phyloP scores from a whole-genome alignment of 2,329 filamentous ascomycete species.

The Diaporthe capsici region DNA sequence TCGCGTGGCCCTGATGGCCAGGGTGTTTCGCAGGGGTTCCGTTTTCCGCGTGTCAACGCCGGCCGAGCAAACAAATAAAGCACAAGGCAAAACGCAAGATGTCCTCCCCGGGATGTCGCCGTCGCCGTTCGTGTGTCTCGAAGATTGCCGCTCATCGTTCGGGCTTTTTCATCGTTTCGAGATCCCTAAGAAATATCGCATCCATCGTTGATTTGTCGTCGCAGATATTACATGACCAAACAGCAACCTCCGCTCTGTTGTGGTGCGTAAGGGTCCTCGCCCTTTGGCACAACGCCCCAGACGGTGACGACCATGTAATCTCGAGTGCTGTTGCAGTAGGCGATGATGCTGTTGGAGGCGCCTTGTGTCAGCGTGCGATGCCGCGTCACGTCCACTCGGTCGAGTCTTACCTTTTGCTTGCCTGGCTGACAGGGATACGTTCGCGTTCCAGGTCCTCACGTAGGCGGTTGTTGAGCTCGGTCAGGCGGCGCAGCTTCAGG shows the following conservation, averaged over 20 bases:
- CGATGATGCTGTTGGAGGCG: slow-evolving; percentile 80
- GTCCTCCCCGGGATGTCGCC: slow-evolving; percentile 36
- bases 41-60: slow-evolving; percentile 42
- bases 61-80: slow-evolving; percentile 39
- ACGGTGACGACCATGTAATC: slow-evolving; percentile 99
- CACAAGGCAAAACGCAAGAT: slow-evolving; percentile 40
- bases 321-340: slow-evolving; percentile 97
- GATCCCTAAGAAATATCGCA: slow-evolving; percentile 39
- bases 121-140: slow-evolving; percentile 38
- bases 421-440: slow-evolving; percentile 95
- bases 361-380: slow-evolving; percentile 28
- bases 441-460: slow-evolving; percentile 96
- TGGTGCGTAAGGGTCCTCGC: slow-evolving; percentile 98
- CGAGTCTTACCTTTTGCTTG: slow-evolving; percentile 81
- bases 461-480: slow-evolving; percentile 95
- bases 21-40: slow-evolving; percentile 35
- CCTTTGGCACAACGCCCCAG: slow-evolving; percentile 94
- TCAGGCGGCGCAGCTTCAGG: slow-evolving; percentile 94
- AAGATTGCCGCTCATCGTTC: slow-evolving; percentile 37
- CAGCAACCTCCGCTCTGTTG: slow-evolving; percentile 95
- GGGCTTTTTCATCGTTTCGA: slow-evolving; percentile 33
- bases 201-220: slow-evolving; percentile 36
- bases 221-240: slow-evolving; percentile 82
- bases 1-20: slow-evolving; percentile 27
- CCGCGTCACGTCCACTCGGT: slow-evolving; percentile 4